Evolutionary conservation across 768 basidiomycete genomes (phyloP).

Genomic region (Mycena haematopus): DNA sequence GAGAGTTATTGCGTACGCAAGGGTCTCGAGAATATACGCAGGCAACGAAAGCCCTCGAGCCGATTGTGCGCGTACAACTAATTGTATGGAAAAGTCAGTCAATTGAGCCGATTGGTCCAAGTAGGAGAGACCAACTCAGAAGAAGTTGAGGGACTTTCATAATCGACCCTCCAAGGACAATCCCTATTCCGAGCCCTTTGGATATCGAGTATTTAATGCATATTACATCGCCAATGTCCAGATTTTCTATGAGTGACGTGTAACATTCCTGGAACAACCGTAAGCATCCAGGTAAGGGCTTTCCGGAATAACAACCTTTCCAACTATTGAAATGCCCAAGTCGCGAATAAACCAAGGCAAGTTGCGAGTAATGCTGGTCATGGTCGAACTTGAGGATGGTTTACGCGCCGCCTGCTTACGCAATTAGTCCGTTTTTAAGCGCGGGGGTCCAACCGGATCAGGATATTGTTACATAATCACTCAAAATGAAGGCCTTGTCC

Average conservation of each 20-base stretch:
- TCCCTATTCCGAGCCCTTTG: constrained; percentile 90
- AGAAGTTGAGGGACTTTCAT: constrained; percentile 97
- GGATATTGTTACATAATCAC: too few species aligned
- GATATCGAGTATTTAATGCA: constrained; percentile 94
- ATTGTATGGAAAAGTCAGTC: constrained; percentile 6
- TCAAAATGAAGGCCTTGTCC: too few species aligned
- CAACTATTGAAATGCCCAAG: constrained; percentile 81
- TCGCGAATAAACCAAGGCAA: constrained; percentile 88
- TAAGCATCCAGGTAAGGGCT: constrained; percentile 7
- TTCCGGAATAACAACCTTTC: constrained; percentile 60
- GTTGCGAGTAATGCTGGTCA: constrained; percentile 82
- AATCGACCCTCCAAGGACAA: constrained; percentile 90
- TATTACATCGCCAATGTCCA: constrained; percentile 74
- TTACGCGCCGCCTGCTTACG: background rate
- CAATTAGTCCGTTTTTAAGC: too few species aligned
- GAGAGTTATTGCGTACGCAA: constrained; percentile 88
- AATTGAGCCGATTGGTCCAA: background rate
- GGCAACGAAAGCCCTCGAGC: constrained; percentile 88
- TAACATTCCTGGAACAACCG: constrained; percentile 79
- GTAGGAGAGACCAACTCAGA: constrained; percentile 57
- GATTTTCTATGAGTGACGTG: constrained; percentile 84
- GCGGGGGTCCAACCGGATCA: too few species aligned
- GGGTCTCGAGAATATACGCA: constrained; percentile 89
- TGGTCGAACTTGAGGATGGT: constrained; percentile 39
- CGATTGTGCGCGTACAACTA: constrained; percentile 75